Conservation (phyloP, 495 filamentous ascomycete species). For the Lasiosphaeria miniovina region DNA sequence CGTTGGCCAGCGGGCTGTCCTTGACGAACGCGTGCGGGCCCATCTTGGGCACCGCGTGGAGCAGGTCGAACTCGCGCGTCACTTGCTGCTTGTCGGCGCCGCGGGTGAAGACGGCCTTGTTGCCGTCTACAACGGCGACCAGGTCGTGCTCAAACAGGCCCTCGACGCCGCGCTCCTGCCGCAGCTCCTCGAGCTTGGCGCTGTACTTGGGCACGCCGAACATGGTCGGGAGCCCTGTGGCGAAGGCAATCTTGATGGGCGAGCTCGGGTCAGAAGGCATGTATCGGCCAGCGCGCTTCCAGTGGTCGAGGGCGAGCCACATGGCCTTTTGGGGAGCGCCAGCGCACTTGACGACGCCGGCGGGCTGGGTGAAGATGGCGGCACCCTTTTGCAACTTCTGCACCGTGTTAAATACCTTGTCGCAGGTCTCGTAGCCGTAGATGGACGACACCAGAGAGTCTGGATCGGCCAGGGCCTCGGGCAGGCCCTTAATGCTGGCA, state of each 20-base stretch:
- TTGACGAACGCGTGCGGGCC: constrained; percentile 58
- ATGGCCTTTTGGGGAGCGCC: constrained; percentile 69
- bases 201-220: constrained; percentile 70
- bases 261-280: constrained; percentile 42
- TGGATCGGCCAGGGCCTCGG: constrained; percentile 56
- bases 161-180: constrained; percentile 61
- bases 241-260: constrained; percentile 59
- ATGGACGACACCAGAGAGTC: constrained; percentile 60
- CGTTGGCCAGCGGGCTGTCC: constrained; percentile 55
- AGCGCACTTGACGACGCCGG: constrained; percentile 65
- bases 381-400: constrained; percentile 52
- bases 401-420: constrained; percentile 57
- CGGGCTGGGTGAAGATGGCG: constrained; percentile 69
- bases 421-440: constrained; percentile 59
- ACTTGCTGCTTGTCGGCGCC: constrained; percentile 45
- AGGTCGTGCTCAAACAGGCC: constrained; percentile 67
- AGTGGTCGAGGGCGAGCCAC: constrained; percentile 68
- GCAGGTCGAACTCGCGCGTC: constrained; percentile 53
- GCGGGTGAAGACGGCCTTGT: constrained; percentile 48
- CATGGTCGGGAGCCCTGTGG: constrained; percentile 60
- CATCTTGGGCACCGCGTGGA: constrained; percentile 64
- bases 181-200: constrained; percentile 57
- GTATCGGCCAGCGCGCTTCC: constrained; percentile 60
- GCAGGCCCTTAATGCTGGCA: constrained; percentile 54
- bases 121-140: constrained; percentile 54